Conservation (phyloP, 2,329 filamentous ascomycete genomes). For the Hansfordia pulvinata region DNA sequence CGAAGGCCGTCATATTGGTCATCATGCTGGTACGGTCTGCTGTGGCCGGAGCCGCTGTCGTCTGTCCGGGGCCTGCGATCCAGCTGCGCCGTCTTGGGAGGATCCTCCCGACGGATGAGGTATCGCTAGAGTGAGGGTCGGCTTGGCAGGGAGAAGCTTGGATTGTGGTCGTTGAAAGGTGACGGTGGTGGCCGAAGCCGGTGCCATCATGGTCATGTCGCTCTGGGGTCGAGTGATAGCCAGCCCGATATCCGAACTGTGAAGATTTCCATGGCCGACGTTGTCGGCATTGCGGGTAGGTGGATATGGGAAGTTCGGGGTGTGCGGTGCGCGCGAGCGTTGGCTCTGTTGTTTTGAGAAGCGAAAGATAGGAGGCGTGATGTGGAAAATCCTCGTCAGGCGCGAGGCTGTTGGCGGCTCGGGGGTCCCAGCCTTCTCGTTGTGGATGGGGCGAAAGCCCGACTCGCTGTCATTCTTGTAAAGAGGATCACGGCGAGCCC, state of each 20-base stretch:
- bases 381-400: constrained; percentile 20
- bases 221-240: constrained; percentile 25
- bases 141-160: constrained; percentile 29
- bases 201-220: constrained; percentile 4
- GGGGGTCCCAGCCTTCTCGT: too few species aligned
- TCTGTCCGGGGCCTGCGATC: constrained; percentile 5
- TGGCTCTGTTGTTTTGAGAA: constrained; percentile 8
- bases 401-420: too few species aligned
- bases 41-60: constrained; percentile 26
- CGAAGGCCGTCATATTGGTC: constrained; percentile 18
- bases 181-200: constrained; percentile 8
- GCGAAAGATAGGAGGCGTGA: constrained; percentile 24
- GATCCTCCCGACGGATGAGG: too few species aligned
- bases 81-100: too few species aligned
- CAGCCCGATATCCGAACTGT: constrained; percentile 30
- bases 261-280: too few species aligned
- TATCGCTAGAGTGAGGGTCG: constrained; percentile 27
- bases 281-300: too few species aligned
- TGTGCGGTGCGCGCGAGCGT: constrained; percentile 6
- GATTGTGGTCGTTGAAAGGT: constrained; percentile 21
- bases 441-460: constrained; percentile 21
- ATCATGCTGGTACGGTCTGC: constrained; percentile 33
- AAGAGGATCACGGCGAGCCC: too few species aligned
- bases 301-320: constrained; percentile 5
- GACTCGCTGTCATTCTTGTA: too few species aligned